phyloP scores from a whole-genome alignment of 768 basidiomycete species.

The Phylloporus scabripes region DNA sequence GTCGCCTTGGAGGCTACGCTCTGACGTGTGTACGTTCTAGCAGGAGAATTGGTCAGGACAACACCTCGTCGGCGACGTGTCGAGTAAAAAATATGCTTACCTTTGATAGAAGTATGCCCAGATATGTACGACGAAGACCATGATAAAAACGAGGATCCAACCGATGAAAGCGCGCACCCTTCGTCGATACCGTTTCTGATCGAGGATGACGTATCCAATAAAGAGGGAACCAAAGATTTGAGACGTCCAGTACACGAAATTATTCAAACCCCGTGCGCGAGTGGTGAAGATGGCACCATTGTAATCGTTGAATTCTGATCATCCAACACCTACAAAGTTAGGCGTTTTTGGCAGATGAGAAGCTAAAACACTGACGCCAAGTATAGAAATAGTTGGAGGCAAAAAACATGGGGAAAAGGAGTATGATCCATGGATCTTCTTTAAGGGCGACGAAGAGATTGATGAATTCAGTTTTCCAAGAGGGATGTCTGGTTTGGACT shows the following conservation, averaged over 20 bases:
- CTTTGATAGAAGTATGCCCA: conserved; percentile 80
- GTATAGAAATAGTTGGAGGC: conserved; percentile 83
- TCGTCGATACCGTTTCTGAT: conserved; percentile 49
- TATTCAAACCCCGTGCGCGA: conserved; percentile 74
- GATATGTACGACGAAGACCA: conserved; percentile 65
- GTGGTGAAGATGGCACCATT: conserved; percentile 77
- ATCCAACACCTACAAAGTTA: neutral
- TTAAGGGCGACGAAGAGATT: conserved; percentile 63
- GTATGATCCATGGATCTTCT: conserved; percentile 65
- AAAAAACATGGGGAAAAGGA: conserved; percentile 83
- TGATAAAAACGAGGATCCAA: conserved; percentile 57
- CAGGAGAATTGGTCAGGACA: too few species aligned
- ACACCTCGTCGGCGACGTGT: neutral
- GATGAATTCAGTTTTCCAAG: conserved; percentile 69
- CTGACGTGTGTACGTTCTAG: conserved; percentile 50
- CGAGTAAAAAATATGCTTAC: conserved; percentile 32
- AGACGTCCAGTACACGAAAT: conserved; percentile 71
- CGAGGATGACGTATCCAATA: conserved; percentile 63
- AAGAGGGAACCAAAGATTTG: conserved; percentile 73
- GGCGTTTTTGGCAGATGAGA: neutral
- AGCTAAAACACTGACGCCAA: conserved; percentile 52
- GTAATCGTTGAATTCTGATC: conserved; percentile 72
- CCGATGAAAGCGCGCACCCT: conserved; percentile 66
- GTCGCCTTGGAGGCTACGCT: conserved; percentile 29
- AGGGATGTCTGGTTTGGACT: conserved; percentile 53